Evolutionary conservation across 805 yeast species (phyloP), one percentile per base, ranked within the genome.

Genomic region (Saccharomyces cerevisiae): DNA sequence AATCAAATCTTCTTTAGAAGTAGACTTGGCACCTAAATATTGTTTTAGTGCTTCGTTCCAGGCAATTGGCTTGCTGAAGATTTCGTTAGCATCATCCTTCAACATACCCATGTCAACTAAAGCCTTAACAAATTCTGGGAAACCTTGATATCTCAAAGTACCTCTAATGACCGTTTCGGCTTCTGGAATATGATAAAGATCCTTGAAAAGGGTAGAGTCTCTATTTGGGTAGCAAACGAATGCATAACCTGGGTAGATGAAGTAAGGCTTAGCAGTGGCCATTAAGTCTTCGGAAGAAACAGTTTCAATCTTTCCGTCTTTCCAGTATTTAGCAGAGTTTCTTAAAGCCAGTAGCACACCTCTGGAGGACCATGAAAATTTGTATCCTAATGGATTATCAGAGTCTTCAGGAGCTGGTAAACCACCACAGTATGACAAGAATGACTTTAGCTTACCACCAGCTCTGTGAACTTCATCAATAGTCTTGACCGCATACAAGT

Each of bases 321-420:
- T 76, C 82, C 85, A 92, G 79, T 83, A 92, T 65, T 83, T 83
- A 59, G 98, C 99, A 58, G 86, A 76, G 79, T 94, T 95, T 80
- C 96, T 86, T 70, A 94, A 81, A 21, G 99, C 99, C 67, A 94
- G 81, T 69, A 94, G 76, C 46, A 94, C 98, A 75, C 99, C 99
- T 75, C 99, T 85, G 41, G 98, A 91, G 31, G 97, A 89, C 99
- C 99, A 94, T 47, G 98, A 91, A 76, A 94, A 94, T 79, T 94
- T 94, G 83, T 94, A 94, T 64, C 99, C 99, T 71, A 94, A 79
- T 55, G 99, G 99, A 77, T 94, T 94, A 76, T 90, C 96, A 30
- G 98, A 92, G 73, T 85, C 82, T 76, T 92, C 99, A 59, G 99
- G 97, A 31, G 99, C 94, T 61, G 98, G 98, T 68, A 94, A 81